Base-by-base conservation (phyloP, 345 rosid species). In the Anastatica hierochuntica region DNA sequence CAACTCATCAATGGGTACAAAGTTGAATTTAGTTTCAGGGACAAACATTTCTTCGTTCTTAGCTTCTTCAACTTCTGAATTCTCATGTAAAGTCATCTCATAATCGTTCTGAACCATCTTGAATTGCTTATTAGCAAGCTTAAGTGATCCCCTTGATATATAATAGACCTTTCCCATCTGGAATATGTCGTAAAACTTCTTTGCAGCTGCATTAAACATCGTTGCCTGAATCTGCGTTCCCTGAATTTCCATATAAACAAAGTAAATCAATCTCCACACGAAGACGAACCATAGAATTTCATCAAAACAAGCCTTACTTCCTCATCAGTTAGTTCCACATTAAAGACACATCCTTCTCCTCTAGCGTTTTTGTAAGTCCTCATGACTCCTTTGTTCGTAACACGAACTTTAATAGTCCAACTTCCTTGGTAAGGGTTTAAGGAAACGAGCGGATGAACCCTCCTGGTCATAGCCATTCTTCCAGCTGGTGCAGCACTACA, bases 201-300 rank as follows among this genome's bases (percentile, higher is more conserved):
- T 73, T 6, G 96, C 98, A 62, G 96, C 96, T 33, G 79, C 96
- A 37, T 90, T 90, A 44, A 90, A 90, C 98, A 90, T 90, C 0
- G 98, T 84, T 2, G 96, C 94, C 73, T 84, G 96, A 52, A 90
- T 90, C 56, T 90, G 96, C 6, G 96, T 87, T 52, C 98, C 96
- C 95, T 90, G 38, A 14, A 67, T 2, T 9, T 57, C 36, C n/a
- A n/a, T 15, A 39, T 10, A 39, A 13, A 31, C 39, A 21, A 20
- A 48, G 53, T 8, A 33, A 37, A n/a, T n/a, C n/a, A n/a, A n/a
- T n/a, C n/a, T n/a, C n/a, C n/a, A n/a, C n/a, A n/a, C n/a, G n/a
- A n/a, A n/a, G n/a, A n/a, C n/a, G n/a, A n/a, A n/a, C n/a, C n/a
- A n/a, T n/a, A n/a, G n/a, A n/a, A n/a, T n/a, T n/a, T n/a, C n/a